A percentile compares a stretch with the other conserved stretches of the same genome.
phyloP scores from a whole-genome alignment of 2,329 filamentous ascomycete genomes.

The Curvularia spicifera region DNA sequence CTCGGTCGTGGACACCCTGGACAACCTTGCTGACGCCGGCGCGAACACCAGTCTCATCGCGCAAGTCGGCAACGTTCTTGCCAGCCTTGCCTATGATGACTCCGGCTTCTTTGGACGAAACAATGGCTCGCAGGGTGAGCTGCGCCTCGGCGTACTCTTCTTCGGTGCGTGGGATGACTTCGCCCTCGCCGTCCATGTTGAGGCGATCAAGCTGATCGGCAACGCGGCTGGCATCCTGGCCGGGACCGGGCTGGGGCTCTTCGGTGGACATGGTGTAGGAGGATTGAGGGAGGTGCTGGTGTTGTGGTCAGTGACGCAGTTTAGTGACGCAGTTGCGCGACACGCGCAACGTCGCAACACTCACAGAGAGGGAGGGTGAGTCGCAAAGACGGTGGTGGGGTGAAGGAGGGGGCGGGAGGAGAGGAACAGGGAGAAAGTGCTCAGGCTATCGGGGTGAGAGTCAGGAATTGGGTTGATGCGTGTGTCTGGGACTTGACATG shows the following conservation, averaged over 20 bases:
- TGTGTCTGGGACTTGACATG: conserved; percentile 21
- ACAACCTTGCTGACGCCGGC: conserved; percentile 99
- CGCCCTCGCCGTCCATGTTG: conserved; percentile 60
- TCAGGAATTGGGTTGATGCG: conserved; percentile 33
- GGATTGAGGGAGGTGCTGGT: conserved; percentile 38
- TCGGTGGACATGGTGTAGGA: conserved; percentile 53
- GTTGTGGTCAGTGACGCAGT: conserved; percentile 39
- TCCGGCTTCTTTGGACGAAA: conserved; percentile 97
- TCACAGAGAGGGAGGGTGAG: conserved; percentile 23
- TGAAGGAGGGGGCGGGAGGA: conserved; percentile 15
- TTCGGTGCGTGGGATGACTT: conserved; percentile 85
- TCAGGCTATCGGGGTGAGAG: conserved; percentile 26
- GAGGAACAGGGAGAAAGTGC: conserved; percentile 12
- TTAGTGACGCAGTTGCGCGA: conserved; percentile 39
- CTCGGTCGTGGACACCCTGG: conserved; percentile 94
- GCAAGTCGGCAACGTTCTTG: conserved; percentile 96
- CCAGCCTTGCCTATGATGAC: conserved; percentile 99
- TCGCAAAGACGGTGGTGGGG: conserved; percentile 11
- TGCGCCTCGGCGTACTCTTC: conserved; percentile 94
- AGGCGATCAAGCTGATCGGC: conserved; percentile 53
- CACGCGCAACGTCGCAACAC: conserved; percentile 24
- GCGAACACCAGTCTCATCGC: conserved; percentile 97
- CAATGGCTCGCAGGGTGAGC: conserved; percentile 93
- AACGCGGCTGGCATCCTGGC: conserved; percentile 47
- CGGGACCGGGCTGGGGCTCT: conserved; percentile 42